Evolutionary conservation across 495 filamentous ascomycete genomes (phyloP).

Genomic region (Neurospora sp.): DNA sequence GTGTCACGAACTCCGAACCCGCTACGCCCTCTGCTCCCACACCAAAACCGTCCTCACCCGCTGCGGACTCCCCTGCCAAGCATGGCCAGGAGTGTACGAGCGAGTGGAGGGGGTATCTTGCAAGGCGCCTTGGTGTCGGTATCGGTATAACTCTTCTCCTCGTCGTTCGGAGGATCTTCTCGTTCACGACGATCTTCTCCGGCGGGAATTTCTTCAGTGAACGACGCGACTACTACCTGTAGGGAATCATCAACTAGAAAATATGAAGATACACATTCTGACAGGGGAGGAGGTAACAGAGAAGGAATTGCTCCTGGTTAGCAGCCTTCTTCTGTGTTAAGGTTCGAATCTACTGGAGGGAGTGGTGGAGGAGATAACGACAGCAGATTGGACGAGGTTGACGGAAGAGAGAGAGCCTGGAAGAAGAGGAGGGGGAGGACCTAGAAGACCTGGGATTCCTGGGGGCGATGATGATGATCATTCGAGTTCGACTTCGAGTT

Average conservation of each 20-base stretch:
- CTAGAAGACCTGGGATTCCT: background rate
- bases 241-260: background rate
- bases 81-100: background rate
- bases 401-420: background rate
- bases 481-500: background rate
- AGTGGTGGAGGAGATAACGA: background rate
- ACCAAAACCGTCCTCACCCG: background rate
- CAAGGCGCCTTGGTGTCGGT: background rate
- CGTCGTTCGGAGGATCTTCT: background rate
- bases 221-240: too few relatives aligned
- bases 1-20: background rate
- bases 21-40: background rate
- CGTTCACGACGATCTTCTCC: background rate
- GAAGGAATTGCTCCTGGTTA: background rate
- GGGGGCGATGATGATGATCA: too few relatives aligned
- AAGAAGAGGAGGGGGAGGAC: background rate
- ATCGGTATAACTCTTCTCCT: background rate
- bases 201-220: background rate
- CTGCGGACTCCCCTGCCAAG: background rate
- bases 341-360: background rate
- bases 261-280: background rate
- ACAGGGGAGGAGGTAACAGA: background rate
- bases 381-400: background rate
- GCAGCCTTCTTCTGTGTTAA: too few relatives aligned
- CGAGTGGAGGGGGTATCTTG: background rate